Evolutionary conservation across 23 red algal species (phyloP), one percentile per base, ranked within the genome.

Genomic region (Cyanidioschyzon merolae): DNA sequence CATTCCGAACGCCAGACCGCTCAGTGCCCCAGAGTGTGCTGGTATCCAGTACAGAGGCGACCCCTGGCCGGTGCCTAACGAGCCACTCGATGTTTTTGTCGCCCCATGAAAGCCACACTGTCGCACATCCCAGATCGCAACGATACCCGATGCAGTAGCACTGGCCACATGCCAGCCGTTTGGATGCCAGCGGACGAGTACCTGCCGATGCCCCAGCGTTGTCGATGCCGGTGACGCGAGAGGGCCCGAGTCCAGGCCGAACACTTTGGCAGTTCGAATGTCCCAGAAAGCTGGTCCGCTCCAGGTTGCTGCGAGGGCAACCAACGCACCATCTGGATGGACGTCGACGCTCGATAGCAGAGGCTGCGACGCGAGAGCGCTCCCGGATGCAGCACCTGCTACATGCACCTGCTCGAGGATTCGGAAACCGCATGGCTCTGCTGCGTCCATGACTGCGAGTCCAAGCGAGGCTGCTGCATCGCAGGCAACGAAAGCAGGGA

Each of bases 101-200:
- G 63, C 12, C 7, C 63, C 63, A 27, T 35, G 12, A 71, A 71
- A 25, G 63, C 30, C 29, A 7, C 63, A 71, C 30, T 35, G 63
- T 32, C 63, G 63, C 2, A 71, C 30, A 71, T 71, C 63, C 63
- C 63, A 71, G 63, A 71, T 27, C 12, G 7, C 3, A 7, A 35
- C 29, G 63, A 35, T 32, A 32, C 63, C n/a, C 2, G 3, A 7
- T 35, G 21, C 29, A 3, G n/a, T 35, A 3, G n/a, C 63, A 35
- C n/a, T 27, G 63, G 63, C 63, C 63, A 71, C 2, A 71, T 71
- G 63, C 63, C 63, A 71, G 7, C 63, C 63, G 29, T 71, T 25
- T 27, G 63, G 63, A 71, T 71, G 63, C 63, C 63, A 71, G 7
- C n/a, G n/a, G 7, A 71, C n/a, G 29, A 7, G 7, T 54, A 21